Base-by-base conservation (phyloP, 2,329 filamentous ascomycete genomes). In the Hymenoscyphus linearis region DNA sequence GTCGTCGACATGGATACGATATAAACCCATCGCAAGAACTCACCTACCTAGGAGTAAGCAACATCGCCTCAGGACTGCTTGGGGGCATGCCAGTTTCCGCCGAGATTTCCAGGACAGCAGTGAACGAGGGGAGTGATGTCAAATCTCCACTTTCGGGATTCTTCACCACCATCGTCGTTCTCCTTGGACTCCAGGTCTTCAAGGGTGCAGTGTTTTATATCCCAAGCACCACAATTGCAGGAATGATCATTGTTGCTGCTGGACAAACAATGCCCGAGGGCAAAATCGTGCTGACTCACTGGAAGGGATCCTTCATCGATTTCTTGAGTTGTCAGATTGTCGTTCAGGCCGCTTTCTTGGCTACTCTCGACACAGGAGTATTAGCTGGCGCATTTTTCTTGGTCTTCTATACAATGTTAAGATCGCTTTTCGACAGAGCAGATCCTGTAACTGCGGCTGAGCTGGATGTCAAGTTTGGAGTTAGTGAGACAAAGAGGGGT, bases 1-100 rank as follows among this genome's bases (percentile, higher is more conserved):
- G 80, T 1, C 77, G 85, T 10, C 79, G 80, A 63, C 86, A 88
- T 71, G 78, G 81, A 67, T 88, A 89, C 69, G 76, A 79, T 7
- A 83, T 84, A 47, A 85, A 88, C 64, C 80, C 85, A 65, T 85
- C 82, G 13, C 85, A 88, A 69, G 86, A 88, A 65, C 79, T 88
- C 1, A 82, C 82, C 60, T 88, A 85, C 66, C 80, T 87, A 2
- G 85, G 85, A 10, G 72, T 83, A 16, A 80, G 81, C 47, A 87
- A 88, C 72, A 79, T 87, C 62, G 78, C 85, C 74, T 87, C 87
- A 73, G 82, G 81, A 54, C 84, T 87, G 73, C 87, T 88, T 71
- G 82, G 83, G 25, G 77, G 81, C 10, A 86, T 88, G 82, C 78
- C 84, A 0, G 78, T 86, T 13, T 84, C 85, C 13, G 86, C 85